A percentile compares a stretch with the other conserved stretches of the same genome.
Evolutionary conservation across 352 stramenopile species (phyloP).

Genomic region (Proteromonas lacertae): DNA sequence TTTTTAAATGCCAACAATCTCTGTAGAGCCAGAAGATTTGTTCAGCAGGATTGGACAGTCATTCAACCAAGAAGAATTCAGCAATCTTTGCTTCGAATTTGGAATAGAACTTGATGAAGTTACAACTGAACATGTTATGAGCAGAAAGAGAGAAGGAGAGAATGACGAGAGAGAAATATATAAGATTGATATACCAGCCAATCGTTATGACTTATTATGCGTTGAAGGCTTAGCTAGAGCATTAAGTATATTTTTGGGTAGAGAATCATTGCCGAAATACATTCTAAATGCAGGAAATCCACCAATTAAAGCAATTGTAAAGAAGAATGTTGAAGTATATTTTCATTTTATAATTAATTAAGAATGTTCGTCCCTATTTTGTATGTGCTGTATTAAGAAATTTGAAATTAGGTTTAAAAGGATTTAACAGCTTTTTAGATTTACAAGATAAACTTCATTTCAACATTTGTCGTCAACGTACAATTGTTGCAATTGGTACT

Average conservation of each 20-base stretch:
- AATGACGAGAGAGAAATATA: conserved; percentile 64
- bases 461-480: conserved; percentile 93
- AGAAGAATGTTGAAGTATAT: conserved; percentile 4
- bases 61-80: conserved; percentile 94
- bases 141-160: conserved; percentile 19
- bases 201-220: conserved; percentile 96
- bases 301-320: not conserved
- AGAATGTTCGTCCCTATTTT: conserved; percentile 71
- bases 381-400: conserved; percentile 82
- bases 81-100: conserved; percentile 98
- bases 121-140: conserved; percentile 21
- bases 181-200: conserved; percentile 98
- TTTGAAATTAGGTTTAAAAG: conserved; percentile 64
- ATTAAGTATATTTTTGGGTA: conserved; percentile 74
- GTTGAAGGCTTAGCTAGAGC: conserved; percentile 82
- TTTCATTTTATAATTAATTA: conserved; percentile 6
- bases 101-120: conserved; percentile 89
- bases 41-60: conserved; percentile 73
- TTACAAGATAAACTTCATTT: conserved; percentile 98
- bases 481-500: conserved; percentile 94
- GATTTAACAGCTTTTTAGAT: conserved; percentile 97
- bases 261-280: not conserved
- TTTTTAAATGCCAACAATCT: conserved; percentile 91
- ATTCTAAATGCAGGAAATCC: not conserved
- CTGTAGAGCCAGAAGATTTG: conserved; percentile 74